Conservation (phyloP, 139 green algal genomes). For the Zygnema cylindricum region DNA sequence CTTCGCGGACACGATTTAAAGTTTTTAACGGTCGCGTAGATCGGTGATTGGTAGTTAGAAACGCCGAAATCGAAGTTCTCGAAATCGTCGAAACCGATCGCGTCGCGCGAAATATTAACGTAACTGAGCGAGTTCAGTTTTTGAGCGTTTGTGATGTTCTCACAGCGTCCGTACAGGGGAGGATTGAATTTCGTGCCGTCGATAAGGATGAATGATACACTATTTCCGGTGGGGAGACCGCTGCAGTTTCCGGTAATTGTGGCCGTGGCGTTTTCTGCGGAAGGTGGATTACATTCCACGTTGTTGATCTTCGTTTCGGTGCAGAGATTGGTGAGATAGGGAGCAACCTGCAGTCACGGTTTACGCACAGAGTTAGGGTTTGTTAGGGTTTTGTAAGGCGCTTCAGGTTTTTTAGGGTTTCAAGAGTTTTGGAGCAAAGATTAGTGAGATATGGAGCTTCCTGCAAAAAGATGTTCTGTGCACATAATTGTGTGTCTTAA, state of each 20-base stretch:
- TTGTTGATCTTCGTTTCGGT: neutral
- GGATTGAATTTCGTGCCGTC: neutral
- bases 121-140: neutral
- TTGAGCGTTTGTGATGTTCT: neutral
- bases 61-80: neutral
- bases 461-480: too few relatives aligned
- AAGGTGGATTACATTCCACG: neutral
- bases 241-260: conserved; percentile 3
- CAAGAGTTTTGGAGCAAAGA: too few relatives aligned
- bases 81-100: neutral
- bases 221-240: conserved; percentile 10
- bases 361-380: too few relatives aligned
- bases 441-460: too few relatives aligned
- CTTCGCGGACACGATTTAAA: conserved; percentile 31
- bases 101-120: neutral
- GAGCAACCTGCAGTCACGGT: neutral
- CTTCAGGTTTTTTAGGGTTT: too few relatives aligned
- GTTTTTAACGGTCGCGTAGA: neutral
- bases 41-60: neutral
- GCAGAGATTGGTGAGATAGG: neutral
- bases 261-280: neutral
- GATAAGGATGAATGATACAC: neutral
- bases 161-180: neutral
- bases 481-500: too few relatives aligned
- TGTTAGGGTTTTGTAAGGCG: too few relatives aligned